A percentile compares a stretch with the other conserved stretches of the same genome.
phyloP scores from a whole-genome alignment of 768 basidiomycete genomes.

The Mycena capillaripes region DNA sequence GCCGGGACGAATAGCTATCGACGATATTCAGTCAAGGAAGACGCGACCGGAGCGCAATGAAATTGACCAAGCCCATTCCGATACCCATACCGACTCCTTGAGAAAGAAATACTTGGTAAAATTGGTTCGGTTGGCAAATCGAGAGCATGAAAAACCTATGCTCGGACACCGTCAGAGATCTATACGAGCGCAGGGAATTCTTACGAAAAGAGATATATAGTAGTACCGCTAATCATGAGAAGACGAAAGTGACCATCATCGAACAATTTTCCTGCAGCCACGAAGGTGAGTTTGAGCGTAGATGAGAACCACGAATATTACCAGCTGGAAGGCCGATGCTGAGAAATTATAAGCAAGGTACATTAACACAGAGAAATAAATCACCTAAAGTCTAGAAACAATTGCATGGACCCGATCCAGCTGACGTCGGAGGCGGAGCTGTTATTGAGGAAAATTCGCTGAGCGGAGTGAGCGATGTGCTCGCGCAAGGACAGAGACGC shows the following conservation, averaged over 20 bases:
- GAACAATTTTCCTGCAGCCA: constrained; percentile 24
- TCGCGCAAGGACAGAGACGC: not conserved
- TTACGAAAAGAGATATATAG: constrained; percentile 35
- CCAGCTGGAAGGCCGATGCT: constrained; percentile 36
- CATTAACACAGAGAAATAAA: not conserved
- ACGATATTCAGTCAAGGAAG: not conserved
- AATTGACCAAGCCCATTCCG: constrained; percentile 43
- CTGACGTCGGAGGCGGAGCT: constrained; percentile 31
- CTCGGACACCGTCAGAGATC: not conserved
- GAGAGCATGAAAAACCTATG: constrained; percentile 43
- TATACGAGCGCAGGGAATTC: not conserved
- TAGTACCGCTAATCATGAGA: constrained; percentile 31
- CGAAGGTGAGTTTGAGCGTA: not conserved
- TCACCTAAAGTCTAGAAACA: constrained; percentile 34
- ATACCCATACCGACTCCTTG: constrained; percentile 51
- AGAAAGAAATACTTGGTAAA: constrained; percentile 44
- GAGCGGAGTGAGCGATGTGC: not conserved
- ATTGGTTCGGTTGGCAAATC: constrained; percentile 39
- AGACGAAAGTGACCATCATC: constrained; percentile 35
- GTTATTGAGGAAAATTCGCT: constrained; percentile 31
- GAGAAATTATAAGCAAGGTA: not conserved
- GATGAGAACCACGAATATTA: not conserved
- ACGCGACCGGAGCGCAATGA: not conserved
- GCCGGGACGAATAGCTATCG: constrained; percentile 52
- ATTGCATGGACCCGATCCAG: constrained; percentile 34